Conservation (phyloP, 2,329 filamentous ascomycete species). For the Aspergillaceae sp. region DNA sequence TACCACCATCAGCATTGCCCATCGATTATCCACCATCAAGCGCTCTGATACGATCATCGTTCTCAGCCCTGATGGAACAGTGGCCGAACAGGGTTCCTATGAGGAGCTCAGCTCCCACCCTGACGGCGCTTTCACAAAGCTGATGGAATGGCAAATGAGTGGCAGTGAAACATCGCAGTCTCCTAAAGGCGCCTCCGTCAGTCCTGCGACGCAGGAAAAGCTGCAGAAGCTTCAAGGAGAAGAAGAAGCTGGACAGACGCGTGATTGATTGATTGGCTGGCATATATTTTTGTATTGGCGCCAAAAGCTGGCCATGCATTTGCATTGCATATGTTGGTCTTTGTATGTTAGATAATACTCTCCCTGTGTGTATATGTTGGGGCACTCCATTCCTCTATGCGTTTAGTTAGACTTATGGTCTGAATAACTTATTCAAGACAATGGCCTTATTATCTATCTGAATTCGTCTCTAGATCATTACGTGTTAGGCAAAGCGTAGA, state of each 20-base stretch:
- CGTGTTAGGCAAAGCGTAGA: no score
- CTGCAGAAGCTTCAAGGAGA: slow-evolving; percentile 40
- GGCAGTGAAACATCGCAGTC: slow-evolving; percentile 54
- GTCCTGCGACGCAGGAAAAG: slow-evolving; percentile 41
- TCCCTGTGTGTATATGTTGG: no score
- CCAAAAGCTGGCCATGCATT: background rate
- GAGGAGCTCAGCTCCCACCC: slow-evolving; percentile 62
- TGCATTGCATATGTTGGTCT: background rate
- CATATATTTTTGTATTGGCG: no score
- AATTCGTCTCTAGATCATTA: no score
- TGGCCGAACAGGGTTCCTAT: slow-evolving; percentile 87
- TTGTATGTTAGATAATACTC: no score
- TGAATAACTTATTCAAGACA: no score
- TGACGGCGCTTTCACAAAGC: slow-evolving; percentile 77
- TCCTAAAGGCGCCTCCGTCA: slow-evolving; percentile 14
- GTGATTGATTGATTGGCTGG: no score
- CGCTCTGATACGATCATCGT: slow-evolving; percentile 91
- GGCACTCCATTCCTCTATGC: no score
- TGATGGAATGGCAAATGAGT: slow-evolving; percentile 99
- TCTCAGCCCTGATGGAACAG: slow-evolving; percentile 72
- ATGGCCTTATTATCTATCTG: no score
- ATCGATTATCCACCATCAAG: slow-evolving; percentile 93
- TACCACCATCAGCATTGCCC: slow-evolving; percentile 95
- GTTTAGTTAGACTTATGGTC: no score
- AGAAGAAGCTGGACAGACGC: slow-evolving; percentile 11